phyloP scores from a whole-genome alignment of 2,329 filamentous ascomycete genomes.

The Pseudocercospora vitis region DNA sequence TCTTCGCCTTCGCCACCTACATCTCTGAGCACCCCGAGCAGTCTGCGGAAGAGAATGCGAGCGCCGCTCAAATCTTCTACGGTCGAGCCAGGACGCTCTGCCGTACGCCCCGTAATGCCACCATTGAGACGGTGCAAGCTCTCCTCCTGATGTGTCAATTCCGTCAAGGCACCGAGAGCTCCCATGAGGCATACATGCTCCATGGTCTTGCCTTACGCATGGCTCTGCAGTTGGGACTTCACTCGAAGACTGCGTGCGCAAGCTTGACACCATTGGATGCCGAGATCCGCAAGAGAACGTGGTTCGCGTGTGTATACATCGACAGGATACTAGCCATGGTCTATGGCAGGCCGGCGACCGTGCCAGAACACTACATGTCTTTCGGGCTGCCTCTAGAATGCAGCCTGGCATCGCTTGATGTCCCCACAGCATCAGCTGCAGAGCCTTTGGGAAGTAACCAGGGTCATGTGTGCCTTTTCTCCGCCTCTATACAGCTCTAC shows the following conservation, averaged over 20 bases:
- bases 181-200: slow-evolving; percentile 5
- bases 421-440: neutral
- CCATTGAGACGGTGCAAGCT: slow-evolving; percentile 2
- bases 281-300: neutral
- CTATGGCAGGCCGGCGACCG: neutral
- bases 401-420: neutral
- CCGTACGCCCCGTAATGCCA: neutral
- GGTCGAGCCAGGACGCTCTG: slow-evolving; percentile 1
- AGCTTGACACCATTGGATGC: neutral
- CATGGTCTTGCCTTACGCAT: slow-evolving; percentile 7
- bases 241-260: neutral
- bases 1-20: slow-evolving; percentile 14
- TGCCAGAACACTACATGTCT: neutral
- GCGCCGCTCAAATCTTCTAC: slow-evolving; percentile 6
- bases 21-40: neutral
- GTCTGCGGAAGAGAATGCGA: neutral
- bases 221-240: slow-evolving; percentile 8
- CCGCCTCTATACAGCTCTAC: neutral
- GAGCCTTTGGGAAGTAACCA: neutral
- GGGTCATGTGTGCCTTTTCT: neutral
- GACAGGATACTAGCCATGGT: neutral
- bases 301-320: neutral
- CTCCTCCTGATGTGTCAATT: slow-evolving; percentile 9
- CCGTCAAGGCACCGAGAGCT: slow-evolving; percentile 4
- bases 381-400: neutral